Evolutionary conservation across 106 monocot genomes (phyloP).

Genomic region (Amphibolis antarctica): DNA sequence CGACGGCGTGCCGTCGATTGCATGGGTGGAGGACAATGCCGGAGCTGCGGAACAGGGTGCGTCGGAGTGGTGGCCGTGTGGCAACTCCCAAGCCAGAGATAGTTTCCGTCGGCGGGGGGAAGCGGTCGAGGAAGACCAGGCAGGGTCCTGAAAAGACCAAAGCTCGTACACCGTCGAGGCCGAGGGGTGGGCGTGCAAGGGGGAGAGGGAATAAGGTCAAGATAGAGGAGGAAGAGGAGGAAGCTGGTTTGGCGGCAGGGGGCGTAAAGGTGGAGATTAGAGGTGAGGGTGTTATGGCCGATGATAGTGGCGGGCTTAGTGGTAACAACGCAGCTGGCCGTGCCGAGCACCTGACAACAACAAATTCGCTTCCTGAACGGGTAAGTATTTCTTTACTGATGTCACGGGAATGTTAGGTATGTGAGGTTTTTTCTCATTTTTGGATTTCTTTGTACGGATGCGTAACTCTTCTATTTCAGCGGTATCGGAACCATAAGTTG

Average conservation of each 20-base stretch:
- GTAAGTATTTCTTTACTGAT: conserved; percentile 7
- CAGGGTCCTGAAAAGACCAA: not conserved
- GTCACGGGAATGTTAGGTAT: not conserved
- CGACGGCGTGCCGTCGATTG: not conserved
- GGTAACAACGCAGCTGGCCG: conserved; percentile 6
- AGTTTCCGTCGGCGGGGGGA: not conserved
- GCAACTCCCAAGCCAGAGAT: not conserved
- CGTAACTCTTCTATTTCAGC: too few species aligned
- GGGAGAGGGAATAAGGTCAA: not conserved
- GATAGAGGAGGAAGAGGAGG: not conserved
- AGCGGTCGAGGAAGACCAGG: not conserved
- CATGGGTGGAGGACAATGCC: conserved; percentile 25
- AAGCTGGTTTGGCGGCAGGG: not conserved
- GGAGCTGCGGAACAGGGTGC: conserved; percentile 23
- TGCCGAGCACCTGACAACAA: conserved; percentile 11
- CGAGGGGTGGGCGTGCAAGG: not conserved
- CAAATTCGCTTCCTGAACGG: conserved; percentile 18
- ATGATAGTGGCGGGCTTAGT: conserved; percentile 13
- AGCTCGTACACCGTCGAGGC: not conserved
- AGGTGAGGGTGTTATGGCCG: conserved; percentile 7
- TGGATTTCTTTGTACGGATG: not conserved
- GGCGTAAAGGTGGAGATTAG: not conserved
- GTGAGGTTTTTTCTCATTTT: not conserved
- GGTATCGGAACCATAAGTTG: too few species aligned
- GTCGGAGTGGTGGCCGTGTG: conserved; percentile 12